Evolutionary conservation across 2,329 filamentous ascomycete genomes (phyloP), one percentile per base, ranked within the genome.

Genomic region (Pezicula rhizophila): DNA sequence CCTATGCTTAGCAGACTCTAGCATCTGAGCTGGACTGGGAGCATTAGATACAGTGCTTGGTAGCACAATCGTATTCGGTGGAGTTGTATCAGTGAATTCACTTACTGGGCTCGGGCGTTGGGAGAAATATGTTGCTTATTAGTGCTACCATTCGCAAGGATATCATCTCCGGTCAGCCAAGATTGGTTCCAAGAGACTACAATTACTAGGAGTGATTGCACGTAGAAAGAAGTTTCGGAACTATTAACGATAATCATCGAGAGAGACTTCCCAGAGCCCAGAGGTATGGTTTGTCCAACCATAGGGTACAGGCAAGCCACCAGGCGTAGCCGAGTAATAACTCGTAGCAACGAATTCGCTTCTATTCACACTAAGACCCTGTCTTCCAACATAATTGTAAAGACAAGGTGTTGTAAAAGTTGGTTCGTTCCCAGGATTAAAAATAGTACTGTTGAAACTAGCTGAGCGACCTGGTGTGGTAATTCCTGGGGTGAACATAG

Each of bases 221-320:
- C 82, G 56, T 85, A 84, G 56, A 68, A 73, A 14, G 70, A 66
- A 17, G 70, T 64, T 46, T 74, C 65, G 48, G 65, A 60, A 31
- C 74, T 67, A 52, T 67, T 61, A 8, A 74, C 71, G 1, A 75
- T 69, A 0, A 74, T 80, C 44, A 87, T 74, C 2, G 66, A 62
- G 23, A 87, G 68, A 23, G 59, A 71, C 61, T 78, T 82, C 4
- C 70, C 73, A 3, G 60, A 68, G 8, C 77, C 79, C 1, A 87
- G 71, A 35, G 76, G 66, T 48, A 89, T 77, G 0, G 80, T 80
- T 68, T 87, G 83, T 0, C 81, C 82, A 0, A 82, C 84, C 53
- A 87, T 68, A 1, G 83, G 84, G 55, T 85, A 86, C 25, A 87
- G 66, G 84, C 1, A 88, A 69, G 0, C 85, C 84, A 8, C 58